Evolutionary conservation across 2,329 filamentous ascomycete species (phyloP).

Genomic region (Cladophialophora carrionii): DNA sequence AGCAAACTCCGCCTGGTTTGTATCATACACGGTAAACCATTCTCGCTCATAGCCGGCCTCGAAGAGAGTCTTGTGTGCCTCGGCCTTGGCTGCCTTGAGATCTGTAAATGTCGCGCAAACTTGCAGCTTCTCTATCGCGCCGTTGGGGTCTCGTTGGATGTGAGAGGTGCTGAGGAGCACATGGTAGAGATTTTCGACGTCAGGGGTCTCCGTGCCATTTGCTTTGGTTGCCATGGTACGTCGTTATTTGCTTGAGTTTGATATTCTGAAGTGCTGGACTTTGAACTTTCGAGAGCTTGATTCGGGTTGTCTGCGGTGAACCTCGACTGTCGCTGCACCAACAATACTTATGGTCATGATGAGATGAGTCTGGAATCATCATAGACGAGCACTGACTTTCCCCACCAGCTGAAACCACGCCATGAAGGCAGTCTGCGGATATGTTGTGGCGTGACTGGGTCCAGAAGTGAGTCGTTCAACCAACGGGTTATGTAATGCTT

Average conservation of each 20-base stretch:
- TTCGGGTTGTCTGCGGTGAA: slow-evolving; percentile 1
- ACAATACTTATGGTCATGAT: neutral
- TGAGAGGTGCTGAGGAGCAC: slow-evolving; percentile 39
- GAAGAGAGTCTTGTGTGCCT: slow-evolving; percentile 41
- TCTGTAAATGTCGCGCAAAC: slow-evolving; percentile 40
- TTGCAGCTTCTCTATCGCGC: slow-evolving; percentile 39
- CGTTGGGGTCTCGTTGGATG: slow-evolving; percentile 38
- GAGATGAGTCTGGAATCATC: slow-evolving; percentile 1
- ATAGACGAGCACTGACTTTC: neutral
- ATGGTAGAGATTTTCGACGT: slow-evolving; percentile 38
- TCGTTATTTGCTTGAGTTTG: slow-evolving; percentile 3
- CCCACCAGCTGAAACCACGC: slow-evolving; percentile 8
- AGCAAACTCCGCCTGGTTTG: slow-evolving; percentile 31
- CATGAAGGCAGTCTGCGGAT: neutral
- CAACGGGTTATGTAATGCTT: slow-evolving; percentile 11
- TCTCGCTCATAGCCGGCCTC: slow-evolving; percentile 42
- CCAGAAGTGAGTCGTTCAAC: neutral
- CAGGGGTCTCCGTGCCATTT: slow-evolving; percentile 19
- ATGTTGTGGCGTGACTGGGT: slow-evolving; percentile 9
- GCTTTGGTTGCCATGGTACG: slow-evolving; percentile 22
- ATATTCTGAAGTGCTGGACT: neutral
- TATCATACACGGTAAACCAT: slow-evolving; percentile 40
- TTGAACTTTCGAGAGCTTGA: neutral
- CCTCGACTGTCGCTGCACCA: neutral
- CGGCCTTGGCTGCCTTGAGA: slow-evolving; percentile 37